phyloP scores from a whole-genome alignment of 2,329 filamentous ascomycete species.

The Furcasterigmium sp. region DNA sequence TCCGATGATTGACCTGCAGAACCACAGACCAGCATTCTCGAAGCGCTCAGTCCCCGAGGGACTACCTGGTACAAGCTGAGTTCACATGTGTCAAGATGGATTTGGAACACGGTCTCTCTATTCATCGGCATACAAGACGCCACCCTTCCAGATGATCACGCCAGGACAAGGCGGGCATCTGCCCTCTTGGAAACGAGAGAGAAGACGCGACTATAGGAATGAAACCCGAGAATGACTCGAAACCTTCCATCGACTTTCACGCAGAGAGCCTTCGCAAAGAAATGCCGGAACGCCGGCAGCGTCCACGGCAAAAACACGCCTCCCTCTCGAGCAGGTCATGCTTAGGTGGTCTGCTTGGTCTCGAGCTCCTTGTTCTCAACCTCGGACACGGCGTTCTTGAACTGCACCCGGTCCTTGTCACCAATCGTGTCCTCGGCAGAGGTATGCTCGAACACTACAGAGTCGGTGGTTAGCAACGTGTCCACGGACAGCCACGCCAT shows the following conservation, averaged over 20 bases:
- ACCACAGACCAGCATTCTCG: no score
- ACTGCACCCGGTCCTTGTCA: background rate
- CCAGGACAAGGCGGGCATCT: background rate
- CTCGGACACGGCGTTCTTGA: conserved; percentile 1
- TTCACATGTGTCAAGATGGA: no score
- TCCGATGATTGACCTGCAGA: no score
- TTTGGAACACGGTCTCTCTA: no score
- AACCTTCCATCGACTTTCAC: background rate
- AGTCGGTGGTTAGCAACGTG: background rate
- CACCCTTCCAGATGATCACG: background rate
- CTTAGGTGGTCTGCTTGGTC: background rate
- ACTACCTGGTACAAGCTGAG: no score
- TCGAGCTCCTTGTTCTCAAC: background rate
- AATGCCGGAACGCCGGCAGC: background rate
- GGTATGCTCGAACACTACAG: conserved; percentile 8
- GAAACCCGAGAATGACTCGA: background rate
- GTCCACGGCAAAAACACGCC: background rate
- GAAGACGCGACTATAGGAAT: background rate
- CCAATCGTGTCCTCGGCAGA: conserved; percentile 1
- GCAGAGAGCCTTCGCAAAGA: background rate
- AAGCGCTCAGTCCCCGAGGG: no score
- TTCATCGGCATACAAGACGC: background rate
- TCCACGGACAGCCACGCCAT: conserved; percentile 6
- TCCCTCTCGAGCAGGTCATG: background rate
- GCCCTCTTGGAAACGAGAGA: background rate